Evolutionary conservation across 306 rosid genomes (phyloP), one percentile per base, ranked within the genome.

Genomic region (Urtica urens): DNA sequence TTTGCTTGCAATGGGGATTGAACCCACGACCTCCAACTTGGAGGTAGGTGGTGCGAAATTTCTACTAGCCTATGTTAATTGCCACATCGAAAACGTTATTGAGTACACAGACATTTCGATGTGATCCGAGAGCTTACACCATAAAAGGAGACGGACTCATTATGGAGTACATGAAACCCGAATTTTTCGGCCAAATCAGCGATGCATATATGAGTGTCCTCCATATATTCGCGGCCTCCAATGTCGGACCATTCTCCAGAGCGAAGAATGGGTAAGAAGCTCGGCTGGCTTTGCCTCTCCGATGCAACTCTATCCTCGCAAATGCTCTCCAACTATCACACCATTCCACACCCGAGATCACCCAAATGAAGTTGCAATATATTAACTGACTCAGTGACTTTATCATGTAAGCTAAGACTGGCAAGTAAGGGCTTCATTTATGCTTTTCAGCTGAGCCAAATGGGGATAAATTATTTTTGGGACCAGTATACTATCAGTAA

Each of bases 231-330:
- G 13, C 96, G 95, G n/a, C 53, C 51, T 26, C 99, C 96, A 14
- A 82, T 92, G 57, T 92, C 83, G 34, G 96, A 85, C 86, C 94
- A 92, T 62, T 85, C 99, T 35, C 99, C 99, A 6, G 94, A 82
- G 48, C 94, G 73, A 64, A 92, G 81, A 44, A 59, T 14, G 17
- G 93, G 96, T 41, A 65, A 71, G 51, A 75, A 79, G 54, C 65
- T 55, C 26, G 66, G 21, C 51, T 35, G 50, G 27, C 63, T 78
- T 60, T 77, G 93, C 21, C 49, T 70, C 24, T 85, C 93, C n/a
- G 56, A 60, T 59, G 54, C 72, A 50, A 67, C 86, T 24, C 81
- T 24, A 28, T 92, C 77, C 72, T 92, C 99, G 29, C 79, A 71
- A 60, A 92, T 92, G 75, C 94, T 92, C 68, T 86, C 96, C 20